Conservation (phyloP, 495 filamentous ascomycete species). For the Cenococcum geophilum region DNA sequence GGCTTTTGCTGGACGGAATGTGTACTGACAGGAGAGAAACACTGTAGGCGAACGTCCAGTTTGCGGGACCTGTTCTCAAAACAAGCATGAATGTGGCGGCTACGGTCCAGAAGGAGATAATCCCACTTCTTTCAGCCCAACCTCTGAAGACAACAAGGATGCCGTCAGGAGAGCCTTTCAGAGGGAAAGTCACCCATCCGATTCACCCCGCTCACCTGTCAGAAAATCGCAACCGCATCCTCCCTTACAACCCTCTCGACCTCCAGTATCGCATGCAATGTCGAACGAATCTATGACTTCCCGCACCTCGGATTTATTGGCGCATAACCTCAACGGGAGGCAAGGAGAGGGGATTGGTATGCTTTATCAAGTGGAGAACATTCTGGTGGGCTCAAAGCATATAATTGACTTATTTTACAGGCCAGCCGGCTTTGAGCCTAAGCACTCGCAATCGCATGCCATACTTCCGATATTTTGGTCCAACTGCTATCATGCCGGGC, state of each 20-base stretch:
- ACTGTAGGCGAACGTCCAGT: constrained; percentile 32
- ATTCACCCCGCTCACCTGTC: constrained; percentile 9
- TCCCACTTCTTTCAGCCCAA: constrained; percentile 8
- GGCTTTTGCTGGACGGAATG: no score
- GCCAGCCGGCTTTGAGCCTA: constrained; percentile 24
- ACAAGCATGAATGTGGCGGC: constrained; percentile 37
- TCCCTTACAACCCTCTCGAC: constrained; percentile 9
- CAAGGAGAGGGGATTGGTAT: constrained; percentile 21
- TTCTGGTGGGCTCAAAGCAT: neutral
- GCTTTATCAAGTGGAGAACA: neutral
- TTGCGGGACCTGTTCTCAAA: constrained; percentile 37
- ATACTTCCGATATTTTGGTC: constrained; percentile 83
- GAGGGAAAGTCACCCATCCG: constrained; percentile 7
- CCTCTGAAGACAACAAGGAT: constrained; percentile 11
- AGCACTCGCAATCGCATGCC: constrained; percentile 61
- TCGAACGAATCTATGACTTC: constrained; percentile 8
- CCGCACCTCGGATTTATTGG: constrained; percentile 18
- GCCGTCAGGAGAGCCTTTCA: constrained; percentile 10
- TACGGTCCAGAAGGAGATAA: constrained; percentile 27
- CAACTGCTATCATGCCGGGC: constrained; percentile 84
- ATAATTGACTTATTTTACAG: neutral
- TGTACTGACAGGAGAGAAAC: neutral
- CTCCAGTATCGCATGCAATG: constrained; percentile 10
- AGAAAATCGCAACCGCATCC: constrained; percentile 9
- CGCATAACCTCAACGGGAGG: neutral